Evolutionary conservation across 2,329 filamentous ascomycete species (phyloP).

Genomic region (Trichophyton simii): DNA sequence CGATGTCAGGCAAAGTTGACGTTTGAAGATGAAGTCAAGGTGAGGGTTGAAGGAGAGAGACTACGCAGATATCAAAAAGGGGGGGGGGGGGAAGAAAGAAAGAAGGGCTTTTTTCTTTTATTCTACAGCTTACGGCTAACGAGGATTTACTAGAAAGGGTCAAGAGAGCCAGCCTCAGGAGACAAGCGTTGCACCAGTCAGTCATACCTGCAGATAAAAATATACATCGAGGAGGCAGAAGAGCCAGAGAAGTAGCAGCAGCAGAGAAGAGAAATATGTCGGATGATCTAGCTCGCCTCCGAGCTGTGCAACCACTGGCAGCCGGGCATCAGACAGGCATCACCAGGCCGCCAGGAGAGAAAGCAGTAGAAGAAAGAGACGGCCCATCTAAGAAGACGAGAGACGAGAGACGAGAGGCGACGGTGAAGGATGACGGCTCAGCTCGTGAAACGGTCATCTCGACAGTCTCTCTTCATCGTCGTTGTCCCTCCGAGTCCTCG

Average conservation of each 20-base stretch:
- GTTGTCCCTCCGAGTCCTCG: neutral
- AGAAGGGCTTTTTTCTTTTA: too few relatives aligned
- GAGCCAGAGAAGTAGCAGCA: neutral
- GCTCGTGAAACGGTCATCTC: neutral
- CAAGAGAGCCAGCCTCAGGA: neutral
- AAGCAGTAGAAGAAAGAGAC: neutral
- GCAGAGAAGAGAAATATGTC: neutral
- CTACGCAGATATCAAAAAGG: too few relatives aligned
- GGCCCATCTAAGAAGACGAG: neutral
- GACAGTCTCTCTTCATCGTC: neutral
- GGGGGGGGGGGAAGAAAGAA: too few relatives aligned
- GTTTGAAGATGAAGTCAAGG: neutral
- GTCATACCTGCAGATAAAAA: neutral
- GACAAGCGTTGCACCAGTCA: neutral
- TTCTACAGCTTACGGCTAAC: neutral
- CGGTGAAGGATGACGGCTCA: too few relatives aligned
- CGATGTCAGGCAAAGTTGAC: too few relatives aligned
- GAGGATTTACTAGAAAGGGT: too few relatives aligned
- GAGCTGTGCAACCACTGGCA: neutral
- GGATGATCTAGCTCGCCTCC: neutral
- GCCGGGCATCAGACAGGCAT: neutral
- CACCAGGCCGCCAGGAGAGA: neutral
- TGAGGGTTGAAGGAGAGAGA: neutral
- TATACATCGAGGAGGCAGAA: neutral
- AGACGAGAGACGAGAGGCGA: neutral